Evolutionary conservation across 2,329 filamentous ascomycete genomes (phyloP).

Genomic region (Cordyceps militaris): DNA sequence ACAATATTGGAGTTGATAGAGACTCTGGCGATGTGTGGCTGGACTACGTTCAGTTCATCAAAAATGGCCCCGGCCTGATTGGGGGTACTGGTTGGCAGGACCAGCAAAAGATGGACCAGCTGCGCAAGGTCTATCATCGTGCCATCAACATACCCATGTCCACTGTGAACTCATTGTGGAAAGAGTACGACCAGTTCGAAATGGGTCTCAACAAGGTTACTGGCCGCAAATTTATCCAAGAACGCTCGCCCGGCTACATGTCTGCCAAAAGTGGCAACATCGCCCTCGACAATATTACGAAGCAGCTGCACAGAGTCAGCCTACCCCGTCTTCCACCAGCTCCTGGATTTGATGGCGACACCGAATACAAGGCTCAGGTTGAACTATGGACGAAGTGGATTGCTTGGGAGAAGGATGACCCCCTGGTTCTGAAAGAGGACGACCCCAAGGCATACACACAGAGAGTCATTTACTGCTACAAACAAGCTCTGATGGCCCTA

Average conservation of each 20-base stretch:
- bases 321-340: slow-evolving; percentile 76
- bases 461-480: slow-evolving; percentile 83
- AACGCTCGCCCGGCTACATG: slow-evolving; percentile 91
- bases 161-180: slow-evolving; percentile 81
- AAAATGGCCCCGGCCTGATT: slow-evolving; percentile 74
- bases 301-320: slow-evolving; percentile 67
- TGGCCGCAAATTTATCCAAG: slow-evolving; percentile 88
- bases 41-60: slow-evolving; percentile 92
- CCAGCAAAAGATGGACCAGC: slow-evolving; percentile 91
- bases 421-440: slow-evolving; percentile 76
- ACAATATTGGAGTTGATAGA: slow-evolving; percentile 84
- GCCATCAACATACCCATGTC: slow-evolving; percentile 82
- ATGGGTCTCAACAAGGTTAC: slow-evolving; percentile 89
- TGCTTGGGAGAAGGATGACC: slow-evolving; percentile 89
- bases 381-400: slow-evolving; percentile 92
- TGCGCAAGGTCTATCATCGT: slow-evolving; percentile 87
- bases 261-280: slow-evolving; percentile 87
- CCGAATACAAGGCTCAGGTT: slow-evolving; percentile 77
- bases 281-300: slow-evolving; percentile 81
- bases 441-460: slow-evolving; percentile 68
- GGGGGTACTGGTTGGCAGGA: slow-evolving; percentile 91
- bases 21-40: slow-evolving; percentile 87
- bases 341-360: slow-evolving; percentile 77
- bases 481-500: slow-evolving; percentile 85
- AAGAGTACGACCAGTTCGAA: slow-evolving; percentile 96